phyloP scores from a whole-genome alignment of 257 asterid genomes.

The Datura wrightii region DNA sequence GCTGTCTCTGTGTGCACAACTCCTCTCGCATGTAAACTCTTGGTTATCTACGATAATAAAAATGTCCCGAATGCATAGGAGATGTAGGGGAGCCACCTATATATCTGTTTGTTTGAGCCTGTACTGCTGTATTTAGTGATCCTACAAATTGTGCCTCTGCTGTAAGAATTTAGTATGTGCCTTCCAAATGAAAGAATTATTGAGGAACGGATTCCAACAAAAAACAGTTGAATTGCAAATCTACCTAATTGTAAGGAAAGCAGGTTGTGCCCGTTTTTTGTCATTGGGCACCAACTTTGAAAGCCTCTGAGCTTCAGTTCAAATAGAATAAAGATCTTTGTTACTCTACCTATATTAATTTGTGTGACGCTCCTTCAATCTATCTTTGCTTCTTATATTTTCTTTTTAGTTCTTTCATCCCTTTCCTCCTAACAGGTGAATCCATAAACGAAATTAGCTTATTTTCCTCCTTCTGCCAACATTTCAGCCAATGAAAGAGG shows the following conservation, averaged over 20 bases:
- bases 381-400: background rate
- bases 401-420: slow-evolving; percentile 13
- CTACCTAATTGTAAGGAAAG: background rate
- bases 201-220: background rate
- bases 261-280: background rate
- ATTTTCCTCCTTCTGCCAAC: background rate
- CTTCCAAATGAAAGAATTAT: background rate
- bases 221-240: background rate
- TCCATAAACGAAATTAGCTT: background rate
- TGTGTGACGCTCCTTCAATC: background rate
- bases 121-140: background rate
- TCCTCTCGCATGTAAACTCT: slow-evolving; percentile 4
- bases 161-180: slow-evolving; percentile 20
- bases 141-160: background rate
- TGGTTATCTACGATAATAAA: background rate
- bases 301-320: background rate
- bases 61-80: background rate
- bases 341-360: background rate
- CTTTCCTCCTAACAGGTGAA: background rate
- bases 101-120: background rate
- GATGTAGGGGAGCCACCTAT: background rate
- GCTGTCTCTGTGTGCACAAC: background rate
- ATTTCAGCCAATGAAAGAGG: background rate
- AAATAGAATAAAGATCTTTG: background rate
- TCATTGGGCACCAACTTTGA: background rate